phyloP scores from a whole-genome alignment of 805 yeast species.

The Lachancea kluyveri region DNA sequence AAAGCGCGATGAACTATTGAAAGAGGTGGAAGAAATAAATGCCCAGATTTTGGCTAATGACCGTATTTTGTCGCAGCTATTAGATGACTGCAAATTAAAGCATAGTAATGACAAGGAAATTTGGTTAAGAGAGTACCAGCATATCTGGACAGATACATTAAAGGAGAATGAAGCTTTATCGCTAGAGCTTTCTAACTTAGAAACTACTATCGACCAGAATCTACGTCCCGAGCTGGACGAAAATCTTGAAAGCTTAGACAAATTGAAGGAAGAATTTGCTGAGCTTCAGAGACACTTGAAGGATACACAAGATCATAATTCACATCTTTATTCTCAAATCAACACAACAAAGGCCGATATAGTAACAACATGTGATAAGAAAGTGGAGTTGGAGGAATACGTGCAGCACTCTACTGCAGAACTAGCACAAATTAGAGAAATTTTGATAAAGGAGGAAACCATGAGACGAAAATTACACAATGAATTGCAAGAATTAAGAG shows the following conservation, averaged over 20 bases:
- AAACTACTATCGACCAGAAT: slow-evolving; percentile 9
- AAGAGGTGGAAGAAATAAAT: slow-evolving; percentile 29
- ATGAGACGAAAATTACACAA: slow-evolving; percentile 63
- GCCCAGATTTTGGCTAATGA: slow-evolving; percentile 20
- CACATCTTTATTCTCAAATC: slow-evolving; percentile 25
- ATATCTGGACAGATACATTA: slow-evolving; percentile 26
- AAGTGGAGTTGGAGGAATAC: slow-evolving; percentile 21
- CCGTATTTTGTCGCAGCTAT: slow-evolving; percentile 10
- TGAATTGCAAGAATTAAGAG: slow-evolving; percentile 76
- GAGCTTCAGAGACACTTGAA: slow-evolving; percentile 19
- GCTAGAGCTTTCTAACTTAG: slow-evolving; percentile 22
- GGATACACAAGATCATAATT: slow-evolving; percentile 20
- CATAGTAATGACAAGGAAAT: slow-evolving; percentile 16
- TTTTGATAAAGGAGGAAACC: slow-evolving; percentile 44
- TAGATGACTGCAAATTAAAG: slow-evolving; percentile 15
- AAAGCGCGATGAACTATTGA: slow-evolving; percentile 23
- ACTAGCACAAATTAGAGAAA: slow-evolving; percentile 28
- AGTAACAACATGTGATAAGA: slow-evolving; percentile 9
- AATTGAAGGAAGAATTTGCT: slow-evolving; percentile 13
- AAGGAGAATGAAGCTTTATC: slow-evolving; percentile 21
- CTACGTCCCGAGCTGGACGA: slow-evolving; percentile 12
- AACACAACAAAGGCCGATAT: slow-evolving; percentile 10
- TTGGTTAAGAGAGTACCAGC: slow-evolving; percentile 24
- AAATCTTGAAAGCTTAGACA: slow-evolving; percentile 8
- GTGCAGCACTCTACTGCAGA: slow-evolving; percentile 27